These are phyloP conservation scores for Solanum pennellii DNA, from an alignment of 257 asterid species.

Conservation along the genomic window DNA sequence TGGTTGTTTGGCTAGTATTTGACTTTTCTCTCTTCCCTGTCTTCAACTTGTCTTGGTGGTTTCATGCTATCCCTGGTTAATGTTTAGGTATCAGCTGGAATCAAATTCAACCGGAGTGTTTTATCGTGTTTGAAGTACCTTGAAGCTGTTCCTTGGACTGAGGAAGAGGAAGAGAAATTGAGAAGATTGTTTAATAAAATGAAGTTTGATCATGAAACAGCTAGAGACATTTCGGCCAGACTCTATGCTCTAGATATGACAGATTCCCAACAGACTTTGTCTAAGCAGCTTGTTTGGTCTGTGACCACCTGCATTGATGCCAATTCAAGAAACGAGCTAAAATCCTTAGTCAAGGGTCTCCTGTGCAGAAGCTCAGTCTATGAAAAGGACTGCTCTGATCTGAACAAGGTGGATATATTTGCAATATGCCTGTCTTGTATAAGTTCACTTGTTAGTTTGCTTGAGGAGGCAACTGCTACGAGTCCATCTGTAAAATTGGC, in stretches of 20 bases:
- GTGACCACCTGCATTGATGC: slow-evolving; percentile 44
- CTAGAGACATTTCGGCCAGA: slow-evolving; percentile 55
- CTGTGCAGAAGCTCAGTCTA: slow-evolving; percentile 58
- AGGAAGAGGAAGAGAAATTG: slow-evolving; percentile 91
- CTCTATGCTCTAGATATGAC: slow-evolving; percentile 26
- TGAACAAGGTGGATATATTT: slow-evolving; percentile 51
- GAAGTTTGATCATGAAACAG: slow-evolving; percentile 32
- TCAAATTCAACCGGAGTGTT: slow-evolving; percentile 59
- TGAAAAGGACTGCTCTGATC: slow-evolving; percentile 39
- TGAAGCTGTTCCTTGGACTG: slow-evolving; percentile 94
- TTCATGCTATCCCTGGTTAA: background rate
- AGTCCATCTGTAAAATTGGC: slow-evolving; percentile 8
- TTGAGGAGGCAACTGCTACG: slow-evolving; percentile 52
- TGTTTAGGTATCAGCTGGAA: slow-evolving; percentile 58
- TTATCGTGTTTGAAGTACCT: slow-evolving; percentile 65
- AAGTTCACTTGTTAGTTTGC: slow-evolving; percentile 38
- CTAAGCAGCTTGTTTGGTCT: slow-evolving; percentile 64
- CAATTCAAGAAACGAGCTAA: slow-evolving; percentile 68
- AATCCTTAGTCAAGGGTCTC: slow-evolving; percentile 70
- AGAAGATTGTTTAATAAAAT: slow-evolving; percentile 38
- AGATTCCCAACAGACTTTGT: slow-evolving; percentile 39
- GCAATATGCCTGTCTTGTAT: slow-evolving; percentile 49
- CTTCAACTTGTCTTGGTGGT: background rate
- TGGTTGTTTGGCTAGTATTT: background rate
- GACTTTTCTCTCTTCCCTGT: background rate